A percentile compares a stretch with the other conserved stretches of the same genome.
phyloP scores from a whole-genome alignment of 2,329 filamentous ascomycete genomes.

The Periglandula ipomoeae region DNA sequence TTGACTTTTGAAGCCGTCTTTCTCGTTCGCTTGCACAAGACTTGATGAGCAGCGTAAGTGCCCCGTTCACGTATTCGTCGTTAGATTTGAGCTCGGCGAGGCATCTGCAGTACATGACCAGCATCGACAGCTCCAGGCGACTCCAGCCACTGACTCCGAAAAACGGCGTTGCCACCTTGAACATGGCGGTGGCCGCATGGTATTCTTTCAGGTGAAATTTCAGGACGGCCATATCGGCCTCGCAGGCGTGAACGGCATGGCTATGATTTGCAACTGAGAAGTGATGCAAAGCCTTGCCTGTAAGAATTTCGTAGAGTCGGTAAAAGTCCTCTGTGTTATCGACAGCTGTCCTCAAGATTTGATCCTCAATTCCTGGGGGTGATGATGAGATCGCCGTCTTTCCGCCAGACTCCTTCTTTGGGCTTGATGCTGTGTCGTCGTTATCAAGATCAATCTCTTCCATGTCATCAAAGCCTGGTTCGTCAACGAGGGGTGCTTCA shows the following conservation, averaged over 20 bases:
- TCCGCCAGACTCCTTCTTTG: slow-evolving; percentile 4
- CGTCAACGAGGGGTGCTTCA: slow-evolving; percentile 43
- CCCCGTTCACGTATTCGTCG: slow-evolving; percentile 70
- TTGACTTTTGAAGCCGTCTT: slow-evolving; percentile 28
- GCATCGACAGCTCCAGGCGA: slow-evolving; percentile 69
- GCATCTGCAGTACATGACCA: slow-evolving; percentile 78
- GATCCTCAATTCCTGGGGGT: slow-evolving; percentile 29
- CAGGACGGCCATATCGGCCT: slow-evolving; percentile 78
- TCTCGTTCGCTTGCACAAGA: slow-evolving; percentile 47
- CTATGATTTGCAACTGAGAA: slow-evolving; percentile 70
- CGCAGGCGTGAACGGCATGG: slow-evolving; percentile 66
- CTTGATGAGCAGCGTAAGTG: slow-evolving; percentile 66
- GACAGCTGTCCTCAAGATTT: slow-evolving; percentile 51
- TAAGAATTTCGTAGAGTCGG: slow-evolving; percentile 64
- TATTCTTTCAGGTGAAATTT: slow-evolving; percentile 72
- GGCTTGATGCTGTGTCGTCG: slow-evolving; percentile 23
- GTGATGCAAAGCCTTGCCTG: slow-evolving; percentile 73
- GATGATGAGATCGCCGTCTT: slow-evolving; percentile 12
- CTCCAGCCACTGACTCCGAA: slow-evolving; percentile 75
- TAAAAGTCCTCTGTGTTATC: slow-evolving; percentile 56
- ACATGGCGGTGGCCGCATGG: slow-evolving; percentile 63
- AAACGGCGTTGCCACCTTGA: slow-evolving; percentile 67
- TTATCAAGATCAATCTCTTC: slow-evolving; percentile 49
- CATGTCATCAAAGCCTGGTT: slow-evolving; percentile 36
- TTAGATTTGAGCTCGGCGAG: slow-evolving; percentile 65